A percentile compares a stretch with the other conserved stretches of the same genome.
phyloP scores from a whole-genome alignment of 2,329 filamentous ascomycete species.

The Ophiostoma quercus region DNA sequence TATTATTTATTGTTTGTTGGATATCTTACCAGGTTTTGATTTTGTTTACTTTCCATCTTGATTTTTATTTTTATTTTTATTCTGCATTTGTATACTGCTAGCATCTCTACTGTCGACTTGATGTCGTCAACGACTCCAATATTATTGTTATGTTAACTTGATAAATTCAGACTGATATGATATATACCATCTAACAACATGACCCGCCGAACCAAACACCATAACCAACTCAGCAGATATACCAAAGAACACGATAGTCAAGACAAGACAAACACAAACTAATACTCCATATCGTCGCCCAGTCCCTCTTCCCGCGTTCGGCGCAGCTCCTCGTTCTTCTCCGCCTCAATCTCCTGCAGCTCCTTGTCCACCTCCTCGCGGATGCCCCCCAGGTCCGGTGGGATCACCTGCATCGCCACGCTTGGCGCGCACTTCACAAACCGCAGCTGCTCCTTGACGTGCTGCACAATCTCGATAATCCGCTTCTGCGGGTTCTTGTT shows the following conservation, averaged over 20 bases:
- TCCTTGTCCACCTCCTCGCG: constrained; percentile 64
- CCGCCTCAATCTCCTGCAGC: constrained; percentile 51
- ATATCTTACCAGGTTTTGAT: background rate
- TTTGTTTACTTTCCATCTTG: background rate
- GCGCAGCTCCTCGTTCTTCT: constrained; percentile 46
- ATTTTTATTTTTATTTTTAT: no score
- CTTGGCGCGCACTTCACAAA: constrained; percentile 83
- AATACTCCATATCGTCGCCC: constrained; percentile 51
- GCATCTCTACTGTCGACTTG: background rate
- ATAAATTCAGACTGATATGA: background rate
- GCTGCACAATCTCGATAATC: constrained; percentile 67
- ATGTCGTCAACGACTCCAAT: background rate
- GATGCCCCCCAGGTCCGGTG: constrained; percentile 65
- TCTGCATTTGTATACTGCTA: background rate
- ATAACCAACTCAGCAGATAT: background rate
- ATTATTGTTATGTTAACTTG: background rate
- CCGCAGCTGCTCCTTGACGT: constrained; percentile 77
- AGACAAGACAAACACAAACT: background rate
- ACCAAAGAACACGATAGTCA: background rate
- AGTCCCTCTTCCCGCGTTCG: constrained; percentile 53
- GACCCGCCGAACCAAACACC: background rate
- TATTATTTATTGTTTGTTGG: background rate
- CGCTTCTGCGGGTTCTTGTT: constrained; percentile 78
- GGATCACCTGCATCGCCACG: constrained; percentile 76
- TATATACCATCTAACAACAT: background rate